Evolutionary conservation across 2,329 filamentous ascomycete species (phyloP).

Genomic region (Boeremia lycopersici): DNA sequence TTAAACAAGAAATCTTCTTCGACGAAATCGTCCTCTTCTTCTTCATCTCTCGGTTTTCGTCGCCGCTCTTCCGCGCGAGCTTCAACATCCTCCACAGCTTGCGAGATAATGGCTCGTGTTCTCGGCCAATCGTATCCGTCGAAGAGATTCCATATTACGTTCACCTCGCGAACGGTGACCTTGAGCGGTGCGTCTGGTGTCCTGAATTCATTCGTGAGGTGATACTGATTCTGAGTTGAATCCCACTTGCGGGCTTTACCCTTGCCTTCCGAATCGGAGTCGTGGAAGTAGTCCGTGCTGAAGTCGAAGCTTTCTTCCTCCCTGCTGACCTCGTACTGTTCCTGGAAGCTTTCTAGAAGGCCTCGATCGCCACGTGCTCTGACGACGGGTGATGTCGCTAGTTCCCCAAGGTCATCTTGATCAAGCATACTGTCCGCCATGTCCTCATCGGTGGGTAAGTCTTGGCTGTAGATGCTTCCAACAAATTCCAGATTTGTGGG

Average conservation of each 20-base stretch:
- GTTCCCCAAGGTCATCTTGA: constrained; percentile 46
- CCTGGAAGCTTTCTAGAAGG: constrained; percentile 59
- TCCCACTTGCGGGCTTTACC: constrained; percentile 81
- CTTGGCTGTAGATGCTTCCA: constrained; percentile 61
- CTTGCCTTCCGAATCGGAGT: constrained; percentile 63
- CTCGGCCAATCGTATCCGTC: constrained; percentile 96
- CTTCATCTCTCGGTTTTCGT: constrained; percentile 64
- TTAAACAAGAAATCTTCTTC: constrained; percentile 98
- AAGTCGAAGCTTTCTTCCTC: constrained; percentile 71
- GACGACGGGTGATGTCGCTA: constrained; percentile 40
- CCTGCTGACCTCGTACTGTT: constrained; percentile 60
- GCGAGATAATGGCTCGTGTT: constrained; percentile 83
- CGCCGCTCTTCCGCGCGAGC: constrained; percentile 77
- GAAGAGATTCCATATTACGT: constrained; percentile 96
- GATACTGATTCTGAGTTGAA: constrained; percentile 76
- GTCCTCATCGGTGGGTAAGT: constrained; percentile 49
- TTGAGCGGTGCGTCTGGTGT: constrained; percentile 73
- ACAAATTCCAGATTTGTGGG: constrained; percentile 54
- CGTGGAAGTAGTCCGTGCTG: constrained; percentile 75
- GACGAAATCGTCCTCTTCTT: constrained; percentile 66
- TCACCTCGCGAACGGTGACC: constrained; percentile 81
- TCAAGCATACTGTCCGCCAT: constrained; percentile 51
- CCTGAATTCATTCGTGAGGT: constrained; percentile 66
- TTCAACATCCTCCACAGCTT: constrained; percentile 88
- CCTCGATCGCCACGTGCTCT: constrained; percentile 44